Evolutionary conservation across 768 basidiomycete species (phyloP).

Genomic region (Dacryopinax primogenitus): DNA sequence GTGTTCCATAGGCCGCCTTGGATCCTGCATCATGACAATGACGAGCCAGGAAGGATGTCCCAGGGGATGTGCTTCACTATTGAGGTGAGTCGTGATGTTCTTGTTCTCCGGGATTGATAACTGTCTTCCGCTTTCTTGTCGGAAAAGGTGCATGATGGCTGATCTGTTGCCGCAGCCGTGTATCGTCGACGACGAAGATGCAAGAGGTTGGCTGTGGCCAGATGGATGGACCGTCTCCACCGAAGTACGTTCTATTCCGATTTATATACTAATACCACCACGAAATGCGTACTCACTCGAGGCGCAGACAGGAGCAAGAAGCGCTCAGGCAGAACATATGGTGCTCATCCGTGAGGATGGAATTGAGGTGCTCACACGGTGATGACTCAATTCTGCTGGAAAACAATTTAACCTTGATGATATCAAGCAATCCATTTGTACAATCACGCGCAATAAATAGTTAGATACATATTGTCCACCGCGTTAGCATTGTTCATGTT

Average conservation of each 20-base stretch:
- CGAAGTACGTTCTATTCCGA: constrained; percentile 37
- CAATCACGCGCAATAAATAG: no score
- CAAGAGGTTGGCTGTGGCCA: constrained; percentile 64
- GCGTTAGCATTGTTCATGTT: no score
- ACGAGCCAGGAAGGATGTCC: constrained; percentile 67
- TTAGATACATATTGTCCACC: no score
- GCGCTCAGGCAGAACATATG: constrained; percentile 83
- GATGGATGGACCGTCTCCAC: constrained; percentile 93
- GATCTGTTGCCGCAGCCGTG: constrained; percentile 42
- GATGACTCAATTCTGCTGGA: no score
- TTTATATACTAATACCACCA: background rate
- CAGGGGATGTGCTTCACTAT: constrained; percentile 89
- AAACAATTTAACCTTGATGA: no score
- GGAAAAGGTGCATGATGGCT: background rate
- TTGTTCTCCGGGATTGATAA: background rate
- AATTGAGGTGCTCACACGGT: constrained; percentile 60
- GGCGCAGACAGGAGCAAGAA: constrained; percentile 61
- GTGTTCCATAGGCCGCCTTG: constrained; percentile 71
- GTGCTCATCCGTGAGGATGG: constrained; percentile 68
- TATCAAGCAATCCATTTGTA: no score
- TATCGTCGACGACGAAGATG: constrained; percentile 60
- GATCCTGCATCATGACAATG: constrained; percentile 73
- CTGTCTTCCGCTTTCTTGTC: background rate
- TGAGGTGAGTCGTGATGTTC: constrained; percentile 40
- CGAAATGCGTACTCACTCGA: background rate